A percentile compares a stretch with the other conserved stretches of the same genome.
Evolutionary conservation across 148 eudicot species (phyloP).

Genomic region (Chenopodium album): DNA sequence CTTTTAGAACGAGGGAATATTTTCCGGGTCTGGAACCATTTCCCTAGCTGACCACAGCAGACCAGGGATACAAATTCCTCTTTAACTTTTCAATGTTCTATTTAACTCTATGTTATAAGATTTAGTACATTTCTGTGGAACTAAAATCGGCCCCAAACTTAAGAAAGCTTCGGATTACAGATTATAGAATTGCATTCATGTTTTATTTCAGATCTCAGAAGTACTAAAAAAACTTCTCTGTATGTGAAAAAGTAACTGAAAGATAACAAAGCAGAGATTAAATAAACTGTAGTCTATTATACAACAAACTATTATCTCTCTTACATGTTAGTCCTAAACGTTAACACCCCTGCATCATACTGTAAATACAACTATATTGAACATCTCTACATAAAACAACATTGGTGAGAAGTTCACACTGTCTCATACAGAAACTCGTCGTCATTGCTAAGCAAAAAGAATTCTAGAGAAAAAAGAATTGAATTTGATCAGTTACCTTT

Average conservation of each 20-base stretch:
- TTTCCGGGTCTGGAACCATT: too few relatives aligned
- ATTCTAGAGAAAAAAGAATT: not conserved
- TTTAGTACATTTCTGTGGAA: too few relatives aligned
- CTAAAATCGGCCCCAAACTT: too few relatives aligned
- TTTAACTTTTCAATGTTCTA: too few relatives aligned
- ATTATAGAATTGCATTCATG: not conserved
- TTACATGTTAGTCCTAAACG: constrained; percentile 12
- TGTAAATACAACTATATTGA: not conserved
- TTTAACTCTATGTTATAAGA: too few relatives aligned
- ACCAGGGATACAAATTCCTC: too few relatives aligned
- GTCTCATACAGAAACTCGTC: not conserved
- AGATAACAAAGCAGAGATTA: not conserved
- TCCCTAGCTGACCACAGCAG: too few relatives aligned
- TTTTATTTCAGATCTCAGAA: not conserved
- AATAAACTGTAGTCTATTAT: not conserved
- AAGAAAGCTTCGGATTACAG: not conserved
- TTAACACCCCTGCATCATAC: not conserved
- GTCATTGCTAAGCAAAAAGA: constrained; percentile 10
- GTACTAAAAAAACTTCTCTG: not conserved
- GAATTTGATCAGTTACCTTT: not conserved
- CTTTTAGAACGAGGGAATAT: too few relatives aligned
- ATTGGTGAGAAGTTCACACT: not conserved
- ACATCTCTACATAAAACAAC: constrained; percentile 12
- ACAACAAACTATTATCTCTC: constrained; percentile 9
- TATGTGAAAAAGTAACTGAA: not conserved